A percentile compares a stretch with the other conserved stretches of the same genome.
These are phyloP conservation scores for Roridomyces roridus DNA, from an alignment of 768 basidiomycete genomes.

Conservation along the genomic window DNA sequence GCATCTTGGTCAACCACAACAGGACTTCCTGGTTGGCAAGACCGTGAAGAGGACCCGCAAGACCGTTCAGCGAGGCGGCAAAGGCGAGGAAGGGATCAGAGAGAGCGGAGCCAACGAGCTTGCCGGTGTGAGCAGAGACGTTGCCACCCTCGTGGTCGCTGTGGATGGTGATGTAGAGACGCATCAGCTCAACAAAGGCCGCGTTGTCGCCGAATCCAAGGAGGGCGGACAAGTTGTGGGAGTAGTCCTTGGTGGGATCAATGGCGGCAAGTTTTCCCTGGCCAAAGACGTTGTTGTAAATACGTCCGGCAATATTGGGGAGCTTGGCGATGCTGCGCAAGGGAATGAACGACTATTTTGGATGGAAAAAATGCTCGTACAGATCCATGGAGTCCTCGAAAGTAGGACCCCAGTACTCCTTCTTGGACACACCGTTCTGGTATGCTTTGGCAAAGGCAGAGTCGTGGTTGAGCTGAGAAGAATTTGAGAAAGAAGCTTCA, in stretches of 20 bases:
- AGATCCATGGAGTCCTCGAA: constrained; percentile 92
- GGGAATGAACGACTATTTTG: constrained; percentile 5
- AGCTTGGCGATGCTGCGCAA: constrained; percentile 88
- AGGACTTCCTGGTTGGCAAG: constrained; percentile 98
- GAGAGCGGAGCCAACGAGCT: constrained; percentile 92
- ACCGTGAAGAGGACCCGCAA: constrained; percentile 96
- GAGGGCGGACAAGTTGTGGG: constrained; percentile 85
- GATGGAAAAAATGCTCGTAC: constrained; percentile 41
- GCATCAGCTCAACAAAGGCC: constrained; percentile 91
- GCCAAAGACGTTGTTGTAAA: constrained; percentile 88
- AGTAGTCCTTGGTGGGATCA: constrained; percentile 86
- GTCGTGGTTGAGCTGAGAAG: constrained; percentile 82
- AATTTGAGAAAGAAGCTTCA: constrained; percentile 3
- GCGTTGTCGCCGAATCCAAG: constrained; percentile 91
- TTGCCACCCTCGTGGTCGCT: constrained; percentile 99
- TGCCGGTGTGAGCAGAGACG: constrained; percentile 94
- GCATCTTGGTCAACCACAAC: constrained; percentile 94
- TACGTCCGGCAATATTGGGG: constrained; percentile 94
- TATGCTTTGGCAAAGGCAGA: constrained; percentile 97
- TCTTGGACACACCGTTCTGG: constrained; percentile 89
- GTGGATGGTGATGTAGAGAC: constrained; percentile 97
- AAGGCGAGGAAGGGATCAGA: constrained; percentile 98
- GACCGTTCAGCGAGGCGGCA: constrained; percentile 91
- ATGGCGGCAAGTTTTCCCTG: constrained; percentile 88
- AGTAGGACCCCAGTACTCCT: constrained; percentile 95